These are phyloP conservation scores for Plasmodium adleri DNA, from an alignment of 169 alveolate genomes.

Conservation along the genomic window DNA sequence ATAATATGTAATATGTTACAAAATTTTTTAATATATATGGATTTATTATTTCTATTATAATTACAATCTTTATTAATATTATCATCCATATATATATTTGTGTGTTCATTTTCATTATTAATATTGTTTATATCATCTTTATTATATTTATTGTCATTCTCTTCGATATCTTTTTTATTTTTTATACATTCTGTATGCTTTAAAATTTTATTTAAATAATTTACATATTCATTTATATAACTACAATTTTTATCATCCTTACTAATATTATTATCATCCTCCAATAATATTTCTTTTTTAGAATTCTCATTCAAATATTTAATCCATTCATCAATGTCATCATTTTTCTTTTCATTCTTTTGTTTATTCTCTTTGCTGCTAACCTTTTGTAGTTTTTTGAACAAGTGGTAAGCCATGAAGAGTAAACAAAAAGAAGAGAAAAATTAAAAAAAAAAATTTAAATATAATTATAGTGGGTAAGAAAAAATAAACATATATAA, in stretches of 20 bases:
- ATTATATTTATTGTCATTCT: background rate
- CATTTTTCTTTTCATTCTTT: constrained; percentile 42
- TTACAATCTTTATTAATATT: constrained; percentile 19
- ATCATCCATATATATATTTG: background rate
- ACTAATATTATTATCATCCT: background rate
- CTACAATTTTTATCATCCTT: constrained; percentile 6
- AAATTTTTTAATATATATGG: constrained; percentile 24
- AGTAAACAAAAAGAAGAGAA: constrained; percentile 2
- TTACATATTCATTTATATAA: constrained; percentile 17
- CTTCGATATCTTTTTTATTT: constrained; percentile 16
- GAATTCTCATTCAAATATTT: constrained; percentile 19
- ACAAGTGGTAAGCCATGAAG: constrained; percentile 63
- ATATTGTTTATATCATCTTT: background rate
- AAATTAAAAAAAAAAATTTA: background rate
- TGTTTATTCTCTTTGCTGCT: constrained; percentile 41
- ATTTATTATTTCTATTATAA: background rate
- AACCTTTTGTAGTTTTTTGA: constrained; percentile 44
- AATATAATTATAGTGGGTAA: too few species aligned
- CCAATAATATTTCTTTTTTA: background rate
- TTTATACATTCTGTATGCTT: constrained; percentile 34
- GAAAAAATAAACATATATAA: too few species aligned
- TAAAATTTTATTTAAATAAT: constrained; percentile 19
- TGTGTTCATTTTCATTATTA: too few species aligned
- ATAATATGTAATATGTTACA: constrained; percentile 37
- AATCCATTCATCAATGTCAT: constrained; percentile 41